Evolutionary conservation across 2,329 filamentous ascomycete genomes (phyloP), one percentile per base, ranked within the genome.

Genomic region (Colletotrichum sp.): DNA sequence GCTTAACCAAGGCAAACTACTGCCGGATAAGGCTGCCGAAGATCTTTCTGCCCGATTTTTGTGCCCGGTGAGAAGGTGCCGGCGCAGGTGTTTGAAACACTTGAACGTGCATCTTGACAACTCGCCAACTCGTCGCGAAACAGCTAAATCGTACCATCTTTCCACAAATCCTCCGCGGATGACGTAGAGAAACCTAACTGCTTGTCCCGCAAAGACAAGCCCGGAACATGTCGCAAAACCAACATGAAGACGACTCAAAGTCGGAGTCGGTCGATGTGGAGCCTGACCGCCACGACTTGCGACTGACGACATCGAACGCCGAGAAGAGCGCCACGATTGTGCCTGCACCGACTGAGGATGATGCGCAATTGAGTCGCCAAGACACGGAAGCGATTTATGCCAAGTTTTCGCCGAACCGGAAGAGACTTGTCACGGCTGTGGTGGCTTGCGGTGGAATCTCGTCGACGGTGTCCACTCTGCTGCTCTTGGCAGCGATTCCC

Each of bases 401-500:
- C 21, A 66, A 34, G 24, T 73, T 73, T 29, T 31, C 43, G 8
- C 72, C 62, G 7, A 38, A 43, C 6, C 62, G 69, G 13, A 73
- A 73, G 34, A 36, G 68, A n/a, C 72, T 73, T 24, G 51, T 73
- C 8, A 73, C 72, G 1, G 62, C 57, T 5, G 72, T 73, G 8
- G 68, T 73, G 8, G 72, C 72, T 6, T 73, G 72, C 6, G 68
- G 72, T 6, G 72, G 72, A 4, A 34, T 73, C 8, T 69, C 72
- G 13, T 73, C 72, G 1, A 73, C 72, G 4, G 36, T 73, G 3
- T 73, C 72, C 12, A 66, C 68, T 24, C 13, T 73, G 55, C 34
- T 92, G 2, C 90, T 96, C 15, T 83, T 96, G 15, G 88, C 93
- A 2, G 94, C 93, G 4, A 90, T 93, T 3, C 93, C 94, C 2